These are phyloP conservation scores for Pseudoneurospora amorphoporcata DNA, from an alignment of 495 filamentous ascomycete genomes.

Conservation along the genomic window DNA sequence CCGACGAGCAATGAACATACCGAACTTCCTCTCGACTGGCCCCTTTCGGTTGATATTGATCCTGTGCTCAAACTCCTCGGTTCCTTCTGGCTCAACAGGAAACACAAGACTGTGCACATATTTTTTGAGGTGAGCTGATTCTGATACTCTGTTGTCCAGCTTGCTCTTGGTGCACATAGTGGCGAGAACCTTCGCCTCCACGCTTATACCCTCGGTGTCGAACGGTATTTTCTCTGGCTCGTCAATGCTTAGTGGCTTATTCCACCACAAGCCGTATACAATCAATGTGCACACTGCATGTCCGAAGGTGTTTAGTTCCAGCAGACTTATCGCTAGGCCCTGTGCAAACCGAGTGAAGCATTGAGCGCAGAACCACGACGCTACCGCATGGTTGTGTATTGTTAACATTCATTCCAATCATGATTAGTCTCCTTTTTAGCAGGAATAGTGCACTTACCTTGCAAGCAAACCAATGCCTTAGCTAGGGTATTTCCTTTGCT, in stretches of 20 bases:
- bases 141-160: background rate
- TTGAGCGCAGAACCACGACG: background rate
- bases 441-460: background rate
- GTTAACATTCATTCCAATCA: background rate
- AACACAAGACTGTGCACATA: background rate
- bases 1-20: background rate
- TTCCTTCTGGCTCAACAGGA: background rate
- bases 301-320: background rate
- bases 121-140: background rate
- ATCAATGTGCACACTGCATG: background rate
- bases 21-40: background rate
- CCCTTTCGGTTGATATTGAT: background rate
- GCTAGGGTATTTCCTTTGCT: background rate
- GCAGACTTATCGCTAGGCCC: background rate
- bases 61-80: background rate
- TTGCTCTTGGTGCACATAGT: background rate
- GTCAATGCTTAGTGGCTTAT: background rate
- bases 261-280: background rate
- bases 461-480: background rate
- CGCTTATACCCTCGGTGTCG: background rate
- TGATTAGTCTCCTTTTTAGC: background rate
- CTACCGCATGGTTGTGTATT: background rate
- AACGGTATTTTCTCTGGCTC: background rate
- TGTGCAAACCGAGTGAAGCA: background rate
- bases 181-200: background rate